phyloP scores from a whole-genome alignment of 176 grass and related monocot genomes.

The Zoysia japonica region DNA sequence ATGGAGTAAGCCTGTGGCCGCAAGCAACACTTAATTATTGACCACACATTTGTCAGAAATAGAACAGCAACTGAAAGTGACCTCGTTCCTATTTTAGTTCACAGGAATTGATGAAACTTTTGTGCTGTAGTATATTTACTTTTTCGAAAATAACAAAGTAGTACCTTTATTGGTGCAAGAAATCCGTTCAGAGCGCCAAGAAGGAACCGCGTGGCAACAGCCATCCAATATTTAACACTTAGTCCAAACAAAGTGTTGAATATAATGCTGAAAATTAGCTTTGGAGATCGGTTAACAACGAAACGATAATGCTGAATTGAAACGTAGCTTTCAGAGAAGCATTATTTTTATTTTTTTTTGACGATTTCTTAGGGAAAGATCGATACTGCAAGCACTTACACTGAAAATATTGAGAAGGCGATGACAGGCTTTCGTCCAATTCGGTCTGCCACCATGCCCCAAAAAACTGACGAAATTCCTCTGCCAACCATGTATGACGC shows the following conservation, averaged over 20 bases:
- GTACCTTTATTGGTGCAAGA: slow-evolving; percentile 55
- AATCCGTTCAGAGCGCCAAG: slow-evolving; percentile 72
- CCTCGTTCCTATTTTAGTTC: neutral
- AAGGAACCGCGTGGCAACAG: slow-evolving; percentile 62
- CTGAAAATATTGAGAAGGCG: slow-evolving; percentile 55
- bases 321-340: too few relatives aligned
- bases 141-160: neutral
- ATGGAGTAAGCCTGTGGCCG: slow-evolving; percentile 62
- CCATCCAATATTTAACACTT: slow-evolving; percentile 74
- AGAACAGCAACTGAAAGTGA: neutral
- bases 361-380: neutral
- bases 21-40: neutral
- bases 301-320: neutral
- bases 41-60: neutral
- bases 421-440: slow-evolving; percentile 79
- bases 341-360: too few relatives aligned
- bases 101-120: neutral
- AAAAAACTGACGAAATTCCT: slow-evolving; percentile 61
- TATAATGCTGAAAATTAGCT: slow-evolving; percentile 41
- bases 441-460: slow-evolving; percentile 75
- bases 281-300: neutral
- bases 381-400: slow-evolving; percentile 44
- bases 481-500: slow-evolving; percentile 85
- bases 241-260: slow-evolving; percentile 82
- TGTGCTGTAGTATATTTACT: neutral